Base-by-base conservation (phyloP, 2,329 filamentous ascomycete genomes). In the Cryphonectria parasitica region DNA sequence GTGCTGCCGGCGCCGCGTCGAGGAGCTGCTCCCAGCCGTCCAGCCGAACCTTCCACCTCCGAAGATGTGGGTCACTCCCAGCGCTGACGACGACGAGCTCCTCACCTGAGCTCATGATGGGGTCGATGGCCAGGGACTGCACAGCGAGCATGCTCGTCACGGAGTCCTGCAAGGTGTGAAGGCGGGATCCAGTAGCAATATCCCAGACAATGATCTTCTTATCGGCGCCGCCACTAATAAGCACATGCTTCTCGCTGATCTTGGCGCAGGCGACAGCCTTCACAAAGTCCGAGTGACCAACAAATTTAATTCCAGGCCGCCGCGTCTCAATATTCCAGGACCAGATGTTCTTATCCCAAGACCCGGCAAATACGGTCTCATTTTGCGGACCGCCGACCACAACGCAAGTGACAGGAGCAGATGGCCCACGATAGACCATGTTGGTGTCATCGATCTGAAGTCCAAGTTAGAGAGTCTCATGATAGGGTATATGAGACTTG, bases 261-360 rank as follows among this genome's bases (percentile, higher is more conserved):
- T 82, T 86, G 17, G 88, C 84, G 75, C 87, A 89, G 19, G 92
- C 81, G 3, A 98, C 83, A 4, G 92, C 86, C 82, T 98, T 98
- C 76, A 99, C 92, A 78, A 99, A 99, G 81, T 99, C 96, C 1
- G 88, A 85, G 80, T 98, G 95, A 5, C 94, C 94, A 70, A 87
- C 86, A 75, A 90, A 94, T 73, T 85, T 90, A 72, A 83, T 86
- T n/a, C 83, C 84, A 0, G 83, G 81, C 41, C 83, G 79, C 60
- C 83, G 84, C 3, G 88, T 88, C 25, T 85, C 82, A 43, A 91
- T 82, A 76, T 92, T 86, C 92, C 94, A 98, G 43, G 91, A 92
- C 90, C 94, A 97, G 70, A 98, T 87, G 28, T 89, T 87, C 82
- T 97, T 97, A 82, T 99, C 95, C 96, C 96, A 99, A 71, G 91